Evolutionary conservation across 2,329 filamentous ascomycete species (phyloP).

Genomic region (Alternaria triticimaculans): DNA sequence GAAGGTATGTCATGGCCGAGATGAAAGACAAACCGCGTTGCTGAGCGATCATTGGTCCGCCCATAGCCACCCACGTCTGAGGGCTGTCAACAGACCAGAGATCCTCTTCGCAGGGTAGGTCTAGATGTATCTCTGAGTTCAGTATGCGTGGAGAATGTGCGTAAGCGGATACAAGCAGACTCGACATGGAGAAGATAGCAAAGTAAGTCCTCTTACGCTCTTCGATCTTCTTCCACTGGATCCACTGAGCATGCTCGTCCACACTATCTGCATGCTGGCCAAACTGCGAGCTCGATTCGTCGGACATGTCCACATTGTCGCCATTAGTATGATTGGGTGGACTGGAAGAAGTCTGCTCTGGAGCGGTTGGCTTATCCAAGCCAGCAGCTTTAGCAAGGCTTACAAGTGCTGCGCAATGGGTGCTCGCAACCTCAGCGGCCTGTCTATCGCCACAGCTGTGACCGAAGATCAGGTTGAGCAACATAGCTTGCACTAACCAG

Average conservation of each 20-base stretch:
- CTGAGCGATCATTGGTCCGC: slow-evolving; percentile 72
- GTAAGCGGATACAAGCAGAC: slow-evolving; percentile 87
- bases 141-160: slow-evolving; percentile 90
- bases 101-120: slow-evolving; percentile 91
- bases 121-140: slow-evolving; percentile 89
- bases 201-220: slow-evolving; percentile 94
- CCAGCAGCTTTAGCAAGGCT: slow-evolving; percentile 91
- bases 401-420: slow-evolving; percentile 87
- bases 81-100: slow-evolving; percentile 84
- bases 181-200: slow-evolving; percentile 88
- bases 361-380: slow-evolving; percentile 62
- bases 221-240: slow-evolving; percentile 85
- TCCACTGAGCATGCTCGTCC: slow-evolving; percentile 76
- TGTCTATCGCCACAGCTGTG: slow-evolving; percentile 93
- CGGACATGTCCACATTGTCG: slow-evolving; percentile 66
- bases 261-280: slow-evolving; percentile 53
- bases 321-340: slow-evolving; percentile 45
- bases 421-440: slow-evolving; percentile 88
- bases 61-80: slow-evolving; percentile 79
- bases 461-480: slow-evolving; percentile 93
- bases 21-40: slow-evolving; percentile 80
- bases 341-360: slow-evolving; percentile 26
- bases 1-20: slow-evolving; percentile 77
- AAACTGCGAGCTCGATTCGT: slow-evolving; percentile 46
- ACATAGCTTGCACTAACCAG: slow-evolving; percentile 96